A percentile compares a stretch with the other conserved stretches of the same genome.
These are phyloP conservation scores for Populus hybrid DNA, from an alignment of 441 rosid species.

Conservation along the genomic window DNA sequence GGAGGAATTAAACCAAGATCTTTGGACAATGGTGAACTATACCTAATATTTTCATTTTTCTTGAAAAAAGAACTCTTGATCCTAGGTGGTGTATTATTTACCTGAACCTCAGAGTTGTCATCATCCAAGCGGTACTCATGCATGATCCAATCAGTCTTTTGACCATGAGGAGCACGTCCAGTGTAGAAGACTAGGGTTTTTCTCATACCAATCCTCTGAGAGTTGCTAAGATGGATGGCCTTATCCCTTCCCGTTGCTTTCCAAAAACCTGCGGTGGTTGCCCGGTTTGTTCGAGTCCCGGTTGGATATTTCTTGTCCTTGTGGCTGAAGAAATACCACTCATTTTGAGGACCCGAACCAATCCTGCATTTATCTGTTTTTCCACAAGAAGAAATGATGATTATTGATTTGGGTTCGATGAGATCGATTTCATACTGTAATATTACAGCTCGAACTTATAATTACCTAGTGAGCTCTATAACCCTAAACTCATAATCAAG, in stretches of 20 bases:
- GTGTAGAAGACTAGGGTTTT: constrained; percentile 91
- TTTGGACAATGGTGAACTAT: not conserved
- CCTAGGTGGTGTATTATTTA: constrained; percentile 10
- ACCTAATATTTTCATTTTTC: not conserved
- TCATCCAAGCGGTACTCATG: constrained; percentile 90
- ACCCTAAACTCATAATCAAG: not conserved
- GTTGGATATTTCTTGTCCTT: constrained; percentile 97
- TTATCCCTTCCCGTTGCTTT: constrained; percentile 98
- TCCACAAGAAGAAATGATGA: not conserved
- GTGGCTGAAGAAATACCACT: constrained; percentile 98
- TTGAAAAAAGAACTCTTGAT: not conserved
- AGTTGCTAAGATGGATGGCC: constrained; percentile 63
- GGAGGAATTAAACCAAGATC: not conserved
- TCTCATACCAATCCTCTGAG: constrained; percentile 75
- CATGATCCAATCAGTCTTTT: constrained; percentile 97
- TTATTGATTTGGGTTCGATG: not conserved
- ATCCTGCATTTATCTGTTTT: constrained; percentile 77
- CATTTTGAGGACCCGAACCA: constrained; percentile 88
- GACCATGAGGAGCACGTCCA: constrained; percentile 96
- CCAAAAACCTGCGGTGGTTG: constrained; percentile 91
- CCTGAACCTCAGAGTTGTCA: constrained; percentile 63
- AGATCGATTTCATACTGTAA: not conserved
- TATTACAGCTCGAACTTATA: not conserved
- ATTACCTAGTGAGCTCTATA: not conserved
- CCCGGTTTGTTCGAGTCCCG: constrained; percentile 88